A percentile compares a stretch with the other conserved stretches of the same genome.
phyloP scores from a whole-genome alignment of 768 basidiomycete genomes.

The Hericium coralloides region DNA sequence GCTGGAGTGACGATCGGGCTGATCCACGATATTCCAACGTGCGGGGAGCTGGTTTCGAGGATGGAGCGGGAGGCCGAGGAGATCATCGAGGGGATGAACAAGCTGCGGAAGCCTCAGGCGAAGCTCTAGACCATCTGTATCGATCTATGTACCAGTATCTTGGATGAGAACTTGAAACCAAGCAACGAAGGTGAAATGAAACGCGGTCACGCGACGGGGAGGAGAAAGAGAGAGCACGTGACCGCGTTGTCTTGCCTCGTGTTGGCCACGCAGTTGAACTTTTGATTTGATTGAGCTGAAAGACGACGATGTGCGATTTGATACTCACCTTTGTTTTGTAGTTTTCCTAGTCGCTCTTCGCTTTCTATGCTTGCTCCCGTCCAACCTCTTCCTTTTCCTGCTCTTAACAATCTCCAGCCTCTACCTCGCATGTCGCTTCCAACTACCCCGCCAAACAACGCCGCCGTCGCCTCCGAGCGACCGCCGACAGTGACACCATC shows the following conservation, averaged over 20 bases:
- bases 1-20: constrained; percentile 58
- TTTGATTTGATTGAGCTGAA: neutral
- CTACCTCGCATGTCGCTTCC: neutral
- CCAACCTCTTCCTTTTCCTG: neutral
- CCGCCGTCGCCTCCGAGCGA: neutral
- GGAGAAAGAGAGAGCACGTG: neutral
- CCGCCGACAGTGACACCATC: constrained; percentile 13
- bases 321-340: neutral
- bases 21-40: constrained; percentile 80
- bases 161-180: neutral
- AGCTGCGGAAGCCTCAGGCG: constrained; percentile 15
- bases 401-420: neutral
- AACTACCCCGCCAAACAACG: neutral
- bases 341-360: neutral
- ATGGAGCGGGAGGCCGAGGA: constrained; percentile 73
- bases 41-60: constrained; percentile 54
- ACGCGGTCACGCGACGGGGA: neutral
- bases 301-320: neutral
- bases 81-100: constrained; percentile 42
- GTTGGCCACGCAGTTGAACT: constrained; percentile 3
- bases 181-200: neutral
- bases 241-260: constrained; percentile 1
- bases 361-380: neutral
- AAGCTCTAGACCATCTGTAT: constrained; percentile 14
- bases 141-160: neutral